Conservation (phyloP, 2,329 filamentous ascomycete species). For the Fusarium sp. region DNA sequence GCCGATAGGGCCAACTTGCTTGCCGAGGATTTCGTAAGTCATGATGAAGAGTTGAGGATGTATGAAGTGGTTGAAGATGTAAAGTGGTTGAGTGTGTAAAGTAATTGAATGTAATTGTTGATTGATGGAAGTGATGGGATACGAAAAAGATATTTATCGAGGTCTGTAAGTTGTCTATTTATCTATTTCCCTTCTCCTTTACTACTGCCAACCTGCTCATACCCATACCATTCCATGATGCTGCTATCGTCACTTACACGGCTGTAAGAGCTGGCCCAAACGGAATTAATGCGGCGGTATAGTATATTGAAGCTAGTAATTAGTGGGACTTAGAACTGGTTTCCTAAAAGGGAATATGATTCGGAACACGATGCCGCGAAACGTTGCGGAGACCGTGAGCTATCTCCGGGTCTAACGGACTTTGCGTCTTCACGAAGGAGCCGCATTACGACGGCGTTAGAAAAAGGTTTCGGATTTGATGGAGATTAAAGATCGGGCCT, state of each 20-base stretch:
- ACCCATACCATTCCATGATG: conserved; percentile 10
- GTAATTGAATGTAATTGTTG: neutral
- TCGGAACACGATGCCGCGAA: neutral
- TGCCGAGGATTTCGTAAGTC: conserved; percentile 43
- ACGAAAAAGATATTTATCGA: neutral
- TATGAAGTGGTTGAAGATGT: neutral
- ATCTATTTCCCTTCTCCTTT: neutral
- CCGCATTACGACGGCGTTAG: no score
- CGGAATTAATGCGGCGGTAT: conserved; percentile 20
- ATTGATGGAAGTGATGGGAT: conserved; percentile 1
- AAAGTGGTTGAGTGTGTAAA: neutral
- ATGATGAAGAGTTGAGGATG: conserved; percentile 30
- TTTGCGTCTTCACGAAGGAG: no score
- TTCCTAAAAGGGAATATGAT: conserved; percentile 42
- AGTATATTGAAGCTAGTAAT: neutral
- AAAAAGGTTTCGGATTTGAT: no score
- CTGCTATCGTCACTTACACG: conserved; percentile 17
- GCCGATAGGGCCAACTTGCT: conserved; percentile 45
- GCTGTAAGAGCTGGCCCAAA: conserved; percentile 14
- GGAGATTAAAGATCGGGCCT: no score
- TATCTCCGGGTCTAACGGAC: no score
- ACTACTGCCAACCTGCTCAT: neutral
- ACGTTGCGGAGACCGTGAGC: no score
- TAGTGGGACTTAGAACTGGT: conserved; percentile 14
- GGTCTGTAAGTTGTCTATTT: conserved; percentile 15